Evolutionary conservation across 164 flowering plant genomes (phyloP).

Genomic region (Malania oleifera): DNA sequence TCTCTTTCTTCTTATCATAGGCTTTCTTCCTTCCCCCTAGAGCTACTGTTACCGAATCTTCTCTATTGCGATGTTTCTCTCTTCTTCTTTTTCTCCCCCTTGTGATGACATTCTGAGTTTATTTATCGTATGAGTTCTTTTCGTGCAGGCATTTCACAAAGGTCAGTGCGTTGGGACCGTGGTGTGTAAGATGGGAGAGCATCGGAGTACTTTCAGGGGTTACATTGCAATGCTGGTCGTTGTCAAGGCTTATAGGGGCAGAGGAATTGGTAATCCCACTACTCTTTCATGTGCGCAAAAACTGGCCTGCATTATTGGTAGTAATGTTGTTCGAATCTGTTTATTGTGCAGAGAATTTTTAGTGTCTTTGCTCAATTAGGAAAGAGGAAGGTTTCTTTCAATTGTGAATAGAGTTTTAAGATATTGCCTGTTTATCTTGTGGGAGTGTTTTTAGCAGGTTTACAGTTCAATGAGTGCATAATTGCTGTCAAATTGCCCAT

Average conservation of each 20-base stretch:
- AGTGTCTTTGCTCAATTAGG: too few relatives aligned
- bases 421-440: too few relatives aligned
- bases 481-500: too few relatives aligned
- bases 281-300: too few relatives aligned
- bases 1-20: neutral
- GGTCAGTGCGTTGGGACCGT: slow-evolving; percentile 89
- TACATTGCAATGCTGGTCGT: slow-evolving; percentile 99
- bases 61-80: neutral
- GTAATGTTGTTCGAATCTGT: too few relatives aligned
- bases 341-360: neutral
- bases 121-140: neutral
- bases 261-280: slow-evolving; percentile 66
- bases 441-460: too few relatives aligned
- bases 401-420: too few relatives aligned
- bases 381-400: too few relatives aligned
- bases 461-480: too few relatives aligned
- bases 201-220: slow-evolving; percentile 75
- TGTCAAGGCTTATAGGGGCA: slow-evolving; percentile 85
- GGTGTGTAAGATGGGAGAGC: slow-evolving; percentile 98
- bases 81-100: neutral
- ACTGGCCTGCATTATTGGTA: too few relatives aligned
- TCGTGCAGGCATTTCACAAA: slow-evolving; percentile 76
- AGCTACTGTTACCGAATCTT: neutral
- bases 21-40: neutral
- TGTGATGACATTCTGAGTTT: neutral